Conservation (phyloP, 371 early-diverging fungal genomes). For the Circinella umbellata region DNA sequence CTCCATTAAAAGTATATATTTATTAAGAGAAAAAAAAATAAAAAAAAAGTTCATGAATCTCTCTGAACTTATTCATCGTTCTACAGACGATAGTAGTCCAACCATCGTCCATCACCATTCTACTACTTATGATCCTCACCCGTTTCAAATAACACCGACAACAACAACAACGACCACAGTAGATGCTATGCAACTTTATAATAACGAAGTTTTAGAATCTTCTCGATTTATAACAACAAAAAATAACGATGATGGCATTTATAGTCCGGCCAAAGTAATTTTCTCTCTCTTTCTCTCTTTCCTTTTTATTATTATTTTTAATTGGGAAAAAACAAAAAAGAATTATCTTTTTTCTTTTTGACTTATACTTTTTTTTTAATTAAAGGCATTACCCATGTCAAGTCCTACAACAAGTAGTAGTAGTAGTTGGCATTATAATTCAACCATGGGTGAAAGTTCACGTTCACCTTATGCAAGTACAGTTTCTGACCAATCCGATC, state of each 20-base stretch:
- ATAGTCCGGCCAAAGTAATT: neutral
- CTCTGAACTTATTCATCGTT: slow-evolving; percentile 21
- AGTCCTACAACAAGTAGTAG: slow-evolving; percentile 5
- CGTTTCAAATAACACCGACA: neutral
- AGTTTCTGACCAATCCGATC: slow-evolving; percentile 13
- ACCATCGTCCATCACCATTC: slow-evolving; percentile 2
- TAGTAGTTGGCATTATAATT: slow-evolving; percentile 9
- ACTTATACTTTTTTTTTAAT: too few species aligned
- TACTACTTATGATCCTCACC: slow-evolving; percentile 11
- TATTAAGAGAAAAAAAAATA: neutral
- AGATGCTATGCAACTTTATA: slow-evolving; percentile 19
- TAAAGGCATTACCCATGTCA: neutral
- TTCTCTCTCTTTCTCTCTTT: neutral
- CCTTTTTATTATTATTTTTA: too few species aligned
- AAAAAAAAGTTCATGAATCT: slow-evolving; percentile 16
- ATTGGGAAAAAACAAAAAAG: too few species aligned
- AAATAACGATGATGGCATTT: slow-evolving; percentile 4
- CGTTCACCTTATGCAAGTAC: slow-evolving; percentile 16
- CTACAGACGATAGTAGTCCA: slow-evolving; percentile 13
- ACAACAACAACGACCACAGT: neutral
- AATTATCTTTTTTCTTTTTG: too few species aligned
- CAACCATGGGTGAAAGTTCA: slow-evolving; percentile 4
- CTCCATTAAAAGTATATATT: neutral
- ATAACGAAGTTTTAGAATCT: slow-evolving; percentile 6
- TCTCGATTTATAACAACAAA: slow-evolving; percentile 9